Evolutionary conservation across 352 stramenopile genomes (phyloP), one percentile per base, ranked within the genome.

Genomic region (Pythium periplocum): DNA sequence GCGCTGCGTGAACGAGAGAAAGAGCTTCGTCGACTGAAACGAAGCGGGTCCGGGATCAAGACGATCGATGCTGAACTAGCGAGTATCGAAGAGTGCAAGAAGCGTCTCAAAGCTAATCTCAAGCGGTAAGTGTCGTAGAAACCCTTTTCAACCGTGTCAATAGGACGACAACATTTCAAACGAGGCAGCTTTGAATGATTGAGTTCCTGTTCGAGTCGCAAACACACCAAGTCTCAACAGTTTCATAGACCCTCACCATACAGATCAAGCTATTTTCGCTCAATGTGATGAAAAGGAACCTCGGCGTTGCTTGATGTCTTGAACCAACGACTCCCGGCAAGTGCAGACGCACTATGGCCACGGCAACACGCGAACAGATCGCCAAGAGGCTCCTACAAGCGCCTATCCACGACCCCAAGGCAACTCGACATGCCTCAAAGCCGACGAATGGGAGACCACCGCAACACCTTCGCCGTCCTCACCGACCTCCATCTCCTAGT

Each of bases 1-100:
- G 75, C 75, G 12, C 51, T 87, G 36, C 70, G 79, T 10, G 64
- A 82, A 37, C 66, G 76, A 26, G 79, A 87, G 48, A 76, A 67
- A 8, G 80, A 79, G 34, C 48, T 89, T 11, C 62, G 64, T 12
- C 68, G 69, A 45, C 51, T 78, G 44, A 70, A 67, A 12, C 59
- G 53, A 5, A 35, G 17, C 17, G 39, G 31, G 33, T 41, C n/a
- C 2, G 33, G 5, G 43, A 56, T 41, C 51, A 66, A 61, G 46
- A 64, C 43, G 45, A 55, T 87, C 36, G 73, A 83, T 51, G 70
- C 64, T 34, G 75, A 90, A 46, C 52, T 90, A 48, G 57, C 68
- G 26, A 66, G 71, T 42, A 66, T 90, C 52, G 59, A 65, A 30
- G 55, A 76, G 63, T 87, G 76, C 59, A 90, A 86, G 50, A 51